phyloP scores from a whole-genome alignment of 345 rosid genomes.

The Eucalyptus regnans region DNA sequence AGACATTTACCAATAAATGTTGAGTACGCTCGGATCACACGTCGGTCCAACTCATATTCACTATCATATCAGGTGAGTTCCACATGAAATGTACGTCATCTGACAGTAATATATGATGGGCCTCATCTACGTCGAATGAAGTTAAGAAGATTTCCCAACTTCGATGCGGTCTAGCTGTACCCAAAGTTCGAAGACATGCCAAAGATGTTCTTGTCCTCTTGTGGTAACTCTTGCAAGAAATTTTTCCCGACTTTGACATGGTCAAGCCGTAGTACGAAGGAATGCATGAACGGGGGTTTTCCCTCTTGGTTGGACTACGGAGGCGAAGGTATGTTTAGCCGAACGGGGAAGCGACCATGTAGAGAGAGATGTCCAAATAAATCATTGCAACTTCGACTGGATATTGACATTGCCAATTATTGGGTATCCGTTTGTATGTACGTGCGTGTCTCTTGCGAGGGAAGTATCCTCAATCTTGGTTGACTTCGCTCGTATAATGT shows the following conservation, averaged over 20 bases:
- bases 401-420: neutral
- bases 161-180: fast-evolving
- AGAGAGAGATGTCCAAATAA: neutral
- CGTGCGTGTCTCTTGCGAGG: neutral
- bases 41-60: neutral
- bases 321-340: neutral
- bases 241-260: neutral
- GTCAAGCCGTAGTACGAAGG: neutral
- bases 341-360: neutral
- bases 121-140: fast-evolving
- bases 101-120: fast-evolving
- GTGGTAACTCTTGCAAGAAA: neutral
- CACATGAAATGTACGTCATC: neutral
- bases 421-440: neutral
- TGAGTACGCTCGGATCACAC: fast-evolving
- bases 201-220: neutral
- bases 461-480: neutral
- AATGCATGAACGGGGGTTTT: neutral
- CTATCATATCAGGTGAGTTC: neutral
- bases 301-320: neutral
- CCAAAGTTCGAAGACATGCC: neutral
- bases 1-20: neutral
- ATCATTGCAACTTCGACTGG: neutral
- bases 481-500: neutral
- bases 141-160: neutral